Conservation (phyloP, 2,329 filamentous ascomycete species). For the Sclerotinia nivalis region DNA sequence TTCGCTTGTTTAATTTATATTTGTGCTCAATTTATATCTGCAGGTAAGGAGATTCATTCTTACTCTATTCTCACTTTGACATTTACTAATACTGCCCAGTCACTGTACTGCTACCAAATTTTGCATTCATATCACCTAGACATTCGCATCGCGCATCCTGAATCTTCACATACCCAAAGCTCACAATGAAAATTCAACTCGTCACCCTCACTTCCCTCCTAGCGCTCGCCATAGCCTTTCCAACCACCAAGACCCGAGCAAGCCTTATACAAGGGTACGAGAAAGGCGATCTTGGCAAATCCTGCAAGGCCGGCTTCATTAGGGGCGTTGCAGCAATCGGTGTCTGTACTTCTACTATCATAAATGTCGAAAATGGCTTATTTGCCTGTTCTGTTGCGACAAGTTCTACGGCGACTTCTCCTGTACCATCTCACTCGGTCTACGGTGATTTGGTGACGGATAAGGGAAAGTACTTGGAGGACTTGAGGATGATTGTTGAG, state of each 20-base stretch:
- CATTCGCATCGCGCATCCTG: not conserved
- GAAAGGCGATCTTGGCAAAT: not conserved
- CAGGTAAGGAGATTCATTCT: not conserved
- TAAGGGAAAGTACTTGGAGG: not conserved
- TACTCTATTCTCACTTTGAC: not conserved
- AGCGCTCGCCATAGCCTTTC: not conserved
- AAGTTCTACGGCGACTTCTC: not conserved
- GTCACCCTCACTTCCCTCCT: not conserved
- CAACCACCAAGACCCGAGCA: not conserved
- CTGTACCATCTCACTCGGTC: not conserved
- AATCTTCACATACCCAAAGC: not conserved
- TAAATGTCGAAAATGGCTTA: not conserved
- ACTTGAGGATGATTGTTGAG: conserved; percentile 10
- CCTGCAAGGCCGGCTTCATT: conserved; percentile 6
- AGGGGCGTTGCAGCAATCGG: not conserved
- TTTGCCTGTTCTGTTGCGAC: not conserved
- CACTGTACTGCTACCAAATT: not conserved
- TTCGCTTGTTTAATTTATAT: not conserved
- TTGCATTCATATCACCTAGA: not conserved
- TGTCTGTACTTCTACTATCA: not conserved
- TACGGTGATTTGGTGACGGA: not conserved
- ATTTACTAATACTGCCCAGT: not conserved
- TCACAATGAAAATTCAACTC: conserved; percentile 1
- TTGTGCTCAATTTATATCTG: not conserved
- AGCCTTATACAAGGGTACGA: not conserved